Evolutionary conservation across 2,329 filamentous ascomycete species (phyloP), one percentile per base, ranked within the genome.

Genomic region (Cladophialophora bantiana): DNA sequence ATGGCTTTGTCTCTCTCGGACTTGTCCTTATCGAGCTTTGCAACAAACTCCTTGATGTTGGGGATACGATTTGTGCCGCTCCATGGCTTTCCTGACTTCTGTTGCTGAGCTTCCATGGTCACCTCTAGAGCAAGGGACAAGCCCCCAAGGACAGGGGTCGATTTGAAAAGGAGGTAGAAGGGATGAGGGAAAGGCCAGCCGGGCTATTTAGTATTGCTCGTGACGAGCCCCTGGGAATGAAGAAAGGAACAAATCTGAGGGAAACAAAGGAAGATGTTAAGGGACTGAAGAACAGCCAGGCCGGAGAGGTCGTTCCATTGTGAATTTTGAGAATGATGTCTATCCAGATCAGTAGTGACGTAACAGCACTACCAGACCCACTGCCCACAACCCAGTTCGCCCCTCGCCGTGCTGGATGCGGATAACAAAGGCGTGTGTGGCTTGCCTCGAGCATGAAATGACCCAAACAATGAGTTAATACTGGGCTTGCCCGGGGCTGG

Each of bases 21-120:
- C 82, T 97, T 97, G 72, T 96, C 89, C 61, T 80, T 83, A 77
- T 97, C 94, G 40, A 97, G 84, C 70, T 86, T 86, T 61, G 91
- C 86, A 71, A 97, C 85, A 71, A 97, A 96, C 77, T 94, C 87
- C 75, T 90, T 89, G 71, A 97, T 90, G 64, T 93, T 97, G 6
- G 94, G 94, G 61, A 98, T 88, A 31, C 91, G 91, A 77, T 97
- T 96, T 66, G 79, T 80, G 59, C 90, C 93, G 35, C 91, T 94
- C 83, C 96, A 97, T 77, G 93, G 90, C 74, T 91, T 88, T 20
- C 85, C 85, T 9, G 78, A 78, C 58, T 81, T 82, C 72, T 83
- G 82, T 55, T 79, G 75, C 61, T 83, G 77, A 26, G 64, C 61
- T 12, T 20, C 65, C 59, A 69, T 66, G n/a, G 20, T 62, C 45